A percentile compares a stretch with the other conserved stretches of the same genome.
Conservation (phyloP, 352 stramenopile species). For the Pythium brachiatum region DNA sequence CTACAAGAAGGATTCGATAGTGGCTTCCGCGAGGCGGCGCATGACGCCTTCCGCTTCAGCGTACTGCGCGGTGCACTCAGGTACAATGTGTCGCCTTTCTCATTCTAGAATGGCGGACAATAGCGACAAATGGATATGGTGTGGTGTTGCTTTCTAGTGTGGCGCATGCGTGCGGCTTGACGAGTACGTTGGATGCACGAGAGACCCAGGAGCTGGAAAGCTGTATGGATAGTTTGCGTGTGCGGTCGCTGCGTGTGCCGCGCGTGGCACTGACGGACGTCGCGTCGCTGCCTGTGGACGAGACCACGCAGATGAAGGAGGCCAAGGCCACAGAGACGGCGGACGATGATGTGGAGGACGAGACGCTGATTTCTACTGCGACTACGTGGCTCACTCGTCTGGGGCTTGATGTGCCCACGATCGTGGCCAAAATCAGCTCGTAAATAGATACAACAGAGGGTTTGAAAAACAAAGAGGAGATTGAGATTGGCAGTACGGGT, state of each 20-base stretch:
- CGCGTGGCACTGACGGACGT: conserved; percentile 3
- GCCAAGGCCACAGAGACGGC: background rate
- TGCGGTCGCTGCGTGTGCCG: conserved; percentile 14
- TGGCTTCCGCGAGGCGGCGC: conserved; percentile 42
- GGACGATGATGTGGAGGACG: too few relatives aligned
- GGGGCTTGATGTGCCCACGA: background rate
- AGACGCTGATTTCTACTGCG: background rate
- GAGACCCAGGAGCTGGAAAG: background rate
- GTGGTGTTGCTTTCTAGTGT: conserved; percentile 16
- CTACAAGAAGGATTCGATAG: conserved; percentile 70
- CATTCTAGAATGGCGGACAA: background rate
- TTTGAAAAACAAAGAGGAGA: too few relatives aligned
- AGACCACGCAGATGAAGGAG: background rate
- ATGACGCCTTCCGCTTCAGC: conserved; percentile 40
- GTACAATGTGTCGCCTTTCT: too few relatives aligned
- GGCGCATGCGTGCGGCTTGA: conserved; percentile 26
- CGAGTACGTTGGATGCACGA: background rate
- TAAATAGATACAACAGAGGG: background rate
- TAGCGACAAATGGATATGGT: background rate
- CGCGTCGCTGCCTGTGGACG: background rate
- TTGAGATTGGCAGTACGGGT: too few relatives aligned
- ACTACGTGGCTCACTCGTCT: background rate
- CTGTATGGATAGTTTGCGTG: conserved; percentile 12
- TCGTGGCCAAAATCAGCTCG: background rate
- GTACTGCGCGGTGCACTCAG: conserved; percentile 49